These are phyloP conservation scores for Fusarium keratoplasticum DNA, from an alignment of 2,329 filamentous ascomycete genomes.

Conservation along the genomic window DNA sequence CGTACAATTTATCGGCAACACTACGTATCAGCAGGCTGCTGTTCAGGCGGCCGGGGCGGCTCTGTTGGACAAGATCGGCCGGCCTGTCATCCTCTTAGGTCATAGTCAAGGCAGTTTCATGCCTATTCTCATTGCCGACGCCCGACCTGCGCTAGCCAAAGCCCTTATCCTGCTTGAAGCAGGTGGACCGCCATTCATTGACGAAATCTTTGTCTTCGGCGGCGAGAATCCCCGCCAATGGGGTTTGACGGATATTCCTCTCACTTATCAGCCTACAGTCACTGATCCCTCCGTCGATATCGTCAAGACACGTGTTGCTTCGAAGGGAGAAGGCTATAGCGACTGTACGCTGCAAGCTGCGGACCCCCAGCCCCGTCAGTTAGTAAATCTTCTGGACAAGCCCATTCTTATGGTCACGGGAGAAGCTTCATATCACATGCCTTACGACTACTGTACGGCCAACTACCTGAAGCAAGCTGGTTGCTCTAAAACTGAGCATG, in stretches of 20 bases:
- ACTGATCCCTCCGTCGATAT: slow-evolving; percentile 20
- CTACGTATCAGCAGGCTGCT: slow-evolving; percentile 27
- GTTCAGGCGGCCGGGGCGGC: slow-evolving; percentile 49
- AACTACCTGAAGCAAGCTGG: slow-evolving; percentile 37
- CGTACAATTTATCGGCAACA: slow-evolving; percentile 38
- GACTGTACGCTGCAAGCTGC: slow-evolving; percentile 34
- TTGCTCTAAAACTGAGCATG: slow-evolving; percentile 30
- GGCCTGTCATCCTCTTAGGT: slow-evolving; percentile 53
- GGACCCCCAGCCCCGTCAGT: slow-evolving; percentile 14
- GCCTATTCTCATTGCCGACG: slow-evolving; percentile 45
- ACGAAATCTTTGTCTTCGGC: slow-evolving; percentile 54
- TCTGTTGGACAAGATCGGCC: slow-evolving; percentile 57
- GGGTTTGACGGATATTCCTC: slow-evolving; percentile 61
- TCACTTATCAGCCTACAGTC: slow-evolving; percentile 41
- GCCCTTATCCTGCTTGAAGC: slow-evolving; percentile 60
- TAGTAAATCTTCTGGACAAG: slow-evolving; percentile 51
- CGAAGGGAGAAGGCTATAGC: slow-evolving; percentile 6
- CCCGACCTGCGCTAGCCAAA: slow-evolving; percentile 54
- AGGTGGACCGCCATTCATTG: slow-evolving; percentile 59
- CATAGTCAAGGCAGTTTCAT: slow-evolving; percentile 60
- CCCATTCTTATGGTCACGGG: slow-evolving; percentile 37
- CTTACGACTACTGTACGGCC: slow-evolving; percentile 38
- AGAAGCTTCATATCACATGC: slow-evolving; percentile 33
- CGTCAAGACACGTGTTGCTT: slow-evolving; percentile 10
- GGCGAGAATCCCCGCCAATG: slow-evolving; percentile 51